A percentile compares a stretch with the other conserved stretches of the same genome.
Conservation (phyloP, 2,329 filamentous ascomycete genomes). For the Blastomyces silverae region DNA sequence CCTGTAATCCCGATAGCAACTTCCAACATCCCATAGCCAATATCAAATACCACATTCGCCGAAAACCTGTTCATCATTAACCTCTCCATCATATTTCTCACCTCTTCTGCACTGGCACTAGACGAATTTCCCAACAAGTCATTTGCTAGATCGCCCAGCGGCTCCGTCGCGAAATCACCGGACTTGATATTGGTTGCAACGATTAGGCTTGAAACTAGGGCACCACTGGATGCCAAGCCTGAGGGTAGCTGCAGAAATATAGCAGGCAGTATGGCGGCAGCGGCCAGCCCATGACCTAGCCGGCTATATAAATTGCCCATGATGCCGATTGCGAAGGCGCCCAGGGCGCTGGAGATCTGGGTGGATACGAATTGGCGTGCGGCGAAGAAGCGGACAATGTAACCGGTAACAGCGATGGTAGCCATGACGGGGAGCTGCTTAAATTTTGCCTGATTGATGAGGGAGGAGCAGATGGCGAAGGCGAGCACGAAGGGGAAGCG, state of each 20-base stretch:
- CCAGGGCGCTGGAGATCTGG: constrained; percentile 70
- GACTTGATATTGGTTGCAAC: constrained; percentile 15
- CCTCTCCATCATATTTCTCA: constrained; percentile 20
- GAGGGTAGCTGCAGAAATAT: constrained; percentile 67
- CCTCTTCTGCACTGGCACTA: background rate
- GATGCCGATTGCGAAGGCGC: constrained; percentile 68
- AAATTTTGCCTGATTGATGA: constrained; percentile 77
- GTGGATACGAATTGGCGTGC: constrained; percentile 58
- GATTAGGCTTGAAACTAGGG: constrained; percentile 51
- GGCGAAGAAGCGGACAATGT: constrained; percentile 67
- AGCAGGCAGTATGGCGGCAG: constrained; percentile 75
- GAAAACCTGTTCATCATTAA: constrained; percentile 32
- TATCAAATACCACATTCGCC: constrained; percentile 35
- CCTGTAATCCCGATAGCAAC: constrained; percentile 45
- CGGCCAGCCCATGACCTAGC: constrained; percentile 66
- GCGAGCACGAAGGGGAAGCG: constrained; percentile 66
- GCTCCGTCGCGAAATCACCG: constrained; percentile 19
- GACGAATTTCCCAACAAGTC: constrained; percentile 19
- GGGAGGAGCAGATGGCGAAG: constrained; percentile 66
- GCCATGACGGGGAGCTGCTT: constrained; percentile 71
- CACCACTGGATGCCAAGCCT: constrained; percentile 53
- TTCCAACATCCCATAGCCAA: constrained; percentile 45
- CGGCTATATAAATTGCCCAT: constrained; percentile 73
- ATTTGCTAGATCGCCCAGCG: background rate
- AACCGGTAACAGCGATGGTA: constrained; percentile 65